Conservation (phyloP, 208 protist genomes). For the Trypanosoma cruzi region DNA sequence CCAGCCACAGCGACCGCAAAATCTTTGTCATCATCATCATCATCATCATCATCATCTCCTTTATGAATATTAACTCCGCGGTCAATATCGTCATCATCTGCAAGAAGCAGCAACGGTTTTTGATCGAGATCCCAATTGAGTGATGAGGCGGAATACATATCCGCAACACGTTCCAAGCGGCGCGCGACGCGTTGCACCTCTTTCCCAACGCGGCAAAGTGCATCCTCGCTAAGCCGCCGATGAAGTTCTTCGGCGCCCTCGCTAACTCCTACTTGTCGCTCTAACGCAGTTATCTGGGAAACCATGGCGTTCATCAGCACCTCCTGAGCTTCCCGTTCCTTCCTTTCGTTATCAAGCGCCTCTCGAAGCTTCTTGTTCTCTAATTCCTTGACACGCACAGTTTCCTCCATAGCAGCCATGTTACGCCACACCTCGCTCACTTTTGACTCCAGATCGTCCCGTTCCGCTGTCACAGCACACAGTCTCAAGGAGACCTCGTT, state of each 20-base stretch:
- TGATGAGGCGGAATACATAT: neutral
- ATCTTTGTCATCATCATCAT: neutral
- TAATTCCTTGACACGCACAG: constrained; percentile 28
- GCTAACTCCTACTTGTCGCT: constrained; percentile 21
- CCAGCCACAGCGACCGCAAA: neutral
- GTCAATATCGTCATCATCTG: constrained; percentile 4
- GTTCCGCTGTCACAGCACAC: constrained; percentile 49
- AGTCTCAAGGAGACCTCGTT: constrained; percentile 37
- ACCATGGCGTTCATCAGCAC: constrained; percentile 24
- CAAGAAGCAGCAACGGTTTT: neutral
- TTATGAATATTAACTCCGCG: neutral
- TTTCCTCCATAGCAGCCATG: constrained; percentile 39
- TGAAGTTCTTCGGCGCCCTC: constrained; percentile 21
- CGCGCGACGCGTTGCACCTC: constrained; percentile 14
- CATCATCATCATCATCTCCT: neutral
- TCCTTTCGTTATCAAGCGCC: constrained; percentile 10
- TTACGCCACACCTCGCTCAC: constrained; percentile 63
- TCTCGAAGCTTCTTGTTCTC: constrained; percentile 25
- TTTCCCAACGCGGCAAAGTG: neutral
- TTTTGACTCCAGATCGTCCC: constrained; percentile 59
- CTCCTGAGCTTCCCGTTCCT: constrained; percentile 29
- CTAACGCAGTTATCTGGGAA: constrained; percentile 25
- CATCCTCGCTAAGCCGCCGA: constrained; percentile 17
- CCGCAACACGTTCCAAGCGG: constrained; percentile 11
- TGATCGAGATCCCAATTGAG: neutral